Evolutionary conservation across 345 rosid genomes (phyloP), one percentile per base, ranked within the genome.

Genomic region (Cochlearia excelsa): DNA sequence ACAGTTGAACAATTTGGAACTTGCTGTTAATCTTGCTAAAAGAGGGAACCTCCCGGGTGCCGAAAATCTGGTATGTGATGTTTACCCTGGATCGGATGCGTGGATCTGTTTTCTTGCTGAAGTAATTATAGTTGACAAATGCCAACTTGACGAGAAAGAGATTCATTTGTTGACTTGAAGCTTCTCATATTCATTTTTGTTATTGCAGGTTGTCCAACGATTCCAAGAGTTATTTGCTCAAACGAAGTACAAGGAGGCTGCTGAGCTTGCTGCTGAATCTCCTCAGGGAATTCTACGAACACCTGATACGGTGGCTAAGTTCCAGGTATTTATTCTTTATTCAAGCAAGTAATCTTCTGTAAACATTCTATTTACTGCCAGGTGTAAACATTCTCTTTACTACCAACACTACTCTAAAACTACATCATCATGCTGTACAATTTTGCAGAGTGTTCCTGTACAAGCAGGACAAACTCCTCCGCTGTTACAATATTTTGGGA

Each of bases 21-120:
- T 94, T 67, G 99, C 99, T 61, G 97, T 94, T 35, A 90, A 87
- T 71, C 96, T 94, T 37, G 99, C 99, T 61, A 94, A 94, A 75
- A 84, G 99, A 76, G 99, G 99, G 77, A 94, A 94, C 77, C 99
- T 94, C 68, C 99, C 99, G 73, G 99, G 99, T 74, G 99, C 97
- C 39, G 99, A 94, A 78, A 92, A 87, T 77, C 78, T 94, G 85
- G 99, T 85, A 83, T 81, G 69, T 59, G 65, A 63, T 57, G 26
- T 58, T 57, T 52, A 46, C 57, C 35, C 46, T 63, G 53, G 61
- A 23, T 53, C 54, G 54, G 67, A 57, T 67, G 39, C 59, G 26
- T 46, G n/a, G 51, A 55, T 27, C 28, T 59, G 26, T 53, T 70
- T 42, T 26, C 49, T 37, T 61, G 3, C 41, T 58, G 46, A 38